These are phyloP conservation scores for maize (Zea mays) DNA, from an alignment of 176 grass and related monocot genomes.

Conservation along the genomic window Zm-B73-REFERENCE-NAM-5.0 NC_050098.1:61802001-61802500, in stretches of 20 bases:
- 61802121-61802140: background rate
- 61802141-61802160: background rate
- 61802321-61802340: background rate
- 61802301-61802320: background rate
- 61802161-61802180: background rate
- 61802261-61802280: background rate
- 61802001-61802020: too few species aligned
- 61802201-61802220: background rate
- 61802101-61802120: too few species aligned
- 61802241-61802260: background rate
- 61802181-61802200: background rate
- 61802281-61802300: slow-evolving; percentile 1
- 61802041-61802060: too few species aligned
- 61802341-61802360: background rate
- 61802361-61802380: background rate
- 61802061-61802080: too few species aligned
- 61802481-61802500: slow-evolving; percentile 21
- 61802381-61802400: slow-evolving; percentile 36
- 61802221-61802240: background rate
- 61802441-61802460: slow-evolving; percentile 23
- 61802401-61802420: slow-evolving; percentile 3
- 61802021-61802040: too few species aligned
- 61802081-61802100: too few species aligned
- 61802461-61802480: background rate
- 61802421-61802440: slow-evolving; percentile 28